Evolutionary conservation across 306 rosid species (phyloP).

Genomic region (Pterocarpus macrocarpus): DNA sequence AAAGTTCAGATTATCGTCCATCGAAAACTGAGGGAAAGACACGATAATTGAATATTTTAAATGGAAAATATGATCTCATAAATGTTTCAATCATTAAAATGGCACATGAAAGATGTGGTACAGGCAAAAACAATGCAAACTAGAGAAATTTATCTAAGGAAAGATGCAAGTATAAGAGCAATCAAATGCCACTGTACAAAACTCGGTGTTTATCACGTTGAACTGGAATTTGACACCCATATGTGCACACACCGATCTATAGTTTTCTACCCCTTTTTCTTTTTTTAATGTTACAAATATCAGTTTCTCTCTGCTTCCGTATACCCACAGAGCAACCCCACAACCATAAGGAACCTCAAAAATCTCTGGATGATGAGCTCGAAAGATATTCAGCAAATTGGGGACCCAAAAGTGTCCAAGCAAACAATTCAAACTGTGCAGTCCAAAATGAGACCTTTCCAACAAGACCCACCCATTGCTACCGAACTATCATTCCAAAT

Average conservation of each 20-base stretch:
- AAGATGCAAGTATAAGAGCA: not conserved
- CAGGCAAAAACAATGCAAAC: conserved; percentile 16
- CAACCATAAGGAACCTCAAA: conserved; percentile 29
- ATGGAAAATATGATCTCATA: conserved; percentile 7
- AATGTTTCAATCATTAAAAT: conserved; percentile 17
- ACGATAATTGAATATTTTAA: not conserved
- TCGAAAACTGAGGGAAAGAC: not conserved
- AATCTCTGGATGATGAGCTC: conserved; percentile 8
- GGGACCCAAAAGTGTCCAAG: conserved; percentile 37
- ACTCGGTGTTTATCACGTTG: not conserved
- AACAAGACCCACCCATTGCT: conserved; percentile 23
- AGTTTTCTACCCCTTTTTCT: not conserved
- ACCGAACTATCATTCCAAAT: conserved; percentile 15
- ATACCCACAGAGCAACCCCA: conserved; percentile 39
- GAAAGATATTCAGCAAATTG: conserved; percentile 33
- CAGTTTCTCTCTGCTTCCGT: conserved; percentile 23
- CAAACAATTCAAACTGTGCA: not conserved
- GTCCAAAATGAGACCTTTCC: conserved; percentile 37
- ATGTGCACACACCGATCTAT: conserved; percentile 27
- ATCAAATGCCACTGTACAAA: conserved; percentile 28
- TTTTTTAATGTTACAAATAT: conserved; percentile 28
- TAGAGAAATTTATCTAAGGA: not conserved
- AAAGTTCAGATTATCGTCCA: not conserved
- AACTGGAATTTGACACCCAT: conserved; percentile 32
- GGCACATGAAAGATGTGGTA: conserved; percentile 1